Percentiles rank a stretch among this genome's conserved stretches.
These are phyloP conservation scores for Phytophthora aleatoria DNA, from an alignment of 352 stramenopile genomes.

Conservation along the genomic window DNA sequence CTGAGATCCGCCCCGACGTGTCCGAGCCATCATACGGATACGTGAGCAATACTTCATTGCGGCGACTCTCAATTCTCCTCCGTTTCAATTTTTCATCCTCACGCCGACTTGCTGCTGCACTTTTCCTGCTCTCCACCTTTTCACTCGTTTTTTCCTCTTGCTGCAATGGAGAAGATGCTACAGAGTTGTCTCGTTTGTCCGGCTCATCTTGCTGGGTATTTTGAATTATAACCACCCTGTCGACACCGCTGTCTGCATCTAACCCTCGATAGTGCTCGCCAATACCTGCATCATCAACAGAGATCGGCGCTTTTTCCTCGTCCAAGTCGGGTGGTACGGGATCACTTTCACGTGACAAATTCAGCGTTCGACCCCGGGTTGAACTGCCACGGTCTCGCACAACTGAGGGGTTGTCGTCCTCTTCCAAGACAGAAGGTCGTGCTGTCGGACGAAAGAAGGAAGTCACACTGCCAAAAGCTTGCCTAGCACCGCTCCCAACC, in stretches of 20 bases:
- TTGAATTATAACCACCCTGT: conserved; percentile 15
- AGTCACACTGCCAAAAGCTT: conserved; percentile 23
- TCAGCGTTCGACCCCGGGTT: conserved; percentile 14
- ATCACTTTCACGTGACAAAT: conserved; percentile 22
- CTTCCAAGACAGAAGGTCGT: conserved; percentile 29
- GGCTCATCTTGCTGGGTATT: conserved; percentile 14
- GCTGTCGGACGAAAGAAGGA: conserved; percentile 26
- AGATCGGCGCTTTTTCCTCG: conserved; percentile 28
- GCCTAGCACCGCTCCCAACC: conserved; percentile 18
- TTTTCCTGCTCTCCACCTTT: conserved; percentile 23
- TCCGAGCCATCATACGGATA: conserved; percentile 72
- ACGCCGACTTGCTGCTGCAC: conserved; percentile 18
- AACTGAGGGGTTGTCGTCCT: conserved; percentile 9
- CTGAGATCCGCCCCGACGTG: conserved; percentile 52
- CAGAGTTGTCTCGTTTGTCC: background rate
- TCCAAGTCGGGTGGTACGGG: conserved; percentile 5
- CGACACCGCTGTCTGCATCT: background rate
- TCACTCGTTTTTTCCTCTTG: conserved; percentile 25
- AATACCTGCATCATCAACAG: conserved; percentile 12
- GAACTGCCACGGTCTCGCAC: conserved; percentile 6
- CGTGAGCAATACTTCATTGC: conserved; percentile 51
- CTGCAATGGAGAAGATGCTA: conserved; percentile 1
- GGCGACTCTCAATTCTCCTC: conserved; percentile 36
- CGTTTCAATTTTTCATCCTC: conserved; percentile 29
- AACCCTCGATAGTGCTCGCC: conserved; percentile 3